Evolutionary conservation across 2,329 filamentous ascomycete genomes (phyloP).

Genomic region (Nemania serpens): DNA sequence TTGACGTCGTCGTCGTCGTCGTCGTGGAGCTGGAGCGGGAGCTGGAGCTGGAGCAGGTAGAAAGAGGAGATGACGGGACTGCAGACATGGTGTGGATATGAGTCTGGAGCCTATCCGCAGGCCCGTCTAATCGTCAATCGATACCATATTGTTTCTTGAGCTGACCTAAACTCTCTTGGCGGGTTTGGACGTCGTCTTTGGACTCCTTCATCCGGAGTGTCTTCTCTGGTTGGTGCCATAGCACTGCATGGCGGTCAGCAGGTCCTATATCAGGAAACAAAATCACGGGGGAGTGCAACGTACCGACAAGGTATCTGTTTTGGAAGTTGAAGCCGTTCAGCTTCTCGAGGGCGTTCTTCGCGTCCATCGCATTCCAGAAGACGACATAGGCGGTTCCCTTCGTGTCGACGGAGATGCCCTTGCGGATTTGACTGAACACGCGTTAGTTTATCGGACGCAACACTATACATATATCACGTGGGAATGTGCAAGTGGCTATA

Average conservation of each 20-base stretch:
- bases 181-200: conserved; percentile 91
- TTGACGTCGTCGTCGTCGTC: conserved; percentile 32
- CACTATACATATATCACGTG: neutral
- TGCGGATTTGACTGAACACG: conserved; percentile 82
- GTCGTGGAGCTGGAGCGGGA: neutral
- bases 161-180: conserved; percentile 96
- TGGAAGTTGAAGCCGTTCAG: conserved; percentile 99
- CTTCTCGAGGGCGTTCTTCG: conserved; percentile 98
- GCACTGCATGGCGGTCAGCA: conserved; percentile 47
- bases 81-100: conserved; percentile 53
- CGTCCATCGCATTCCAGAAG: conserved; percentile 99
- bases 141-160: conserved; percentile 98
- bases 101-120: conserved; percentile 58
- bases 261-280: neutral
- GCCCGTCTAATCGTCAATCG: conserved; percentile 87
- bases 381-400: conserved; percentile 99
- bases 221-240: conserved; percentile 70
- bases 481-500: conserved; percentile 26
- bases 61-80: conserved; percentile 62
- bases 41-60: conserved; percentile 36
- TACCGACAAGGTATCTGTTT: conserved; percentile 97
- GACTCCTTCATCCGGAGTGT: conserved; percentile 85
- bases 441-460: conserved; percentile 29
- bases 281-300: conserved; percentile 45
- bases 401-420: conserved; percentile 95